Percentiles rank a stretch among this genome's conserved stretches.
These are phyloP conservation scores for Xylaria sp. DNA, from an alignment of 495 filamentous ascomycete species.

Conservation along the genomic window DNA sequence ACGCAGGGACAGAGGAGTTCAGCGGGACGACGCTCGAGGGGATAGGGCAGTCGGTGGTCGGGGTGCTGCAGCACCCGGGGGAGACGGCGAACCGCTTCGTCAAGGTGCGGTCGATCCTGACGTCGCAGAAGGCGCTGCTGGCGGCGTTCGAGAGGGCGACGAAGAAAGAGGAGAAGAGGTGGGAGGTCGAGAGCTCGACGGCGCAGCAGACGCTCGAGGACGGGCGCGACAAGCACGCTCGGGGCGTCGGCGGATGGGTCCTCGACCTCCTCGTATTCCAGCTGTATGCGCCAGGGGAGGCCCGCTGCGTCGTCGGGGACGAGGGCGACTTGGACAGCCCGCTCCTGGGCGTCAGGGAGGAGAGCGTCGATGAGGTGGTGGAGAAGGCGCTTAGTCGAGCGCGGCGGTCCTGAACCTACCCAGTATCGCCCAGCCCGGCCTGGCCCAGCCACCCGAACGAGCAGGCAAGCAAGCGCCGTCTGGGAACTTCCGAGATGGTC, in stretches of 20 bases:
- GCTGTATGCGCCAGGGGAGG: conserved; percentile 36
- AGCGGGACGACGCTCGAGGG: conserved; percentile 51
- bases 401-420: not conserved
- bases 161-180: conserved; percentile 14
- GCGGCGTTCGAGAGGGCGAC: conserved; percentile 46
- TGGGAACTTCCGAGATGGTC: too few relatives aligned
- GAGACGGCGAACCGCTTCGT: conserved; percentile 56
- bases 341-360: conserved; percentile 35
- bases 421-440: not conserved
- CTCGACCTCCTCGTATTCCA: conserved; percentile 39
- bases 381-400: conserved; percentile 21
- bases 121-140: conserved; percentile 52
- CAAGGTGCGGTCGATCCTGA: conserved; percentile 47
- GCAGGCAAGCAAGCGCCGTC: too few relatives aligned
- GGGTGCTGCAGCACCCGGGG: conserved; percentile 45
- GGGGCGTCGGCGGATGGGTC: conserved; percentile 28
- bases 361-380: conserved; percentile 28
- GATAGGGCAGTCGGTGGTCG: conserved; percentile 53
- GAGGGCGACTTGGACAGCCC: conserved; percentile 29
- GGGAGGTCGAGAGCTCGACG: conserved; percentile 37
- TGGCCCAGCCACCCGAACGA: not conserved
- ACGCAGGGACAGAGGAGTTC: conserved; percentile 52
- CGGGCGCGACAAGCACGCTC: conserved; percentile 32
- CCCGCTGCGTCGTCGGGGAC: conserved; percentile 36
- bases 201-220: conserved; percentile 43